Conservation (phyloP, 2,329 filamentous ascomycete genomes). For the Aspergillus sp. region DNA sequence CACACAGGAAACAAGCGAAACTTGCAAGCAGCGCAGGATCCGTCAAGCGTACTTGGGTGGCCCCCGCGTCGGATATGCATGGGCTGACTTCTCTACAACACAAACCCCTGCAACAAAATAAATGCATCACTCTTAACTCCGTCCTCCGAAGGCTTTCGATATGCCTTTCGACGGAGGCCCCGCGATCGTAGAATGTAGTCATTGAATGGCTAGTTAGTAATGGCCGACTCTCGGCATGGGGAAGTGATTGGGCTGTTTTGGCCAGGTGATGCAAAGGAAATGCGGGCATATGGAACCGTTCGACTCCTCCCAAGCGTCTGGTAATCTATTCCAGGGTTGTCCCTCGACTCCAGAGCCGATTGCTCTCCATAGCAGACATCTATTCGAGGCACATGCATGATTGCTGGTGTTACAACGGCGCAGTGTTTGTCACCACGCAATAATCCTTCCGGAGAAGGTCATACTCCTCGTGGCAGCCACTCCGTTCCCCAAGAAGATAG, state of each 20-base stretch:
- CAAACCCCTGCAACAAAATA: neutral
- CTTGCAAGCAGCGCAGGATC: conserved; percentile 14
- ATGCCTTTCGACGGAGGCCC: no score
- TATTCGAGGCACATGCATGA: neutral
- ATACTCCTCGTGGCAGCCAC: neutral
- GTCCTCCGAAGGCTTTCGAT: neutral
- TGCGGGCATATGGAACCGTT: conserved; percentile 6
- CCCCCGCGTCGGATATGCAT: conserved; percentile 1
- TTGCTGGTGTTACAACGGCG: neutral
- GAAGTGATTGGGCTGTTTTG: neutral
- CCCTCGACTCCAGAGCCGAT: neutral
- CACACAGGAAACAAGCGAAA: conserved; percentile 1
- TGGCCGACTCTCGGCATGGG: neutral
- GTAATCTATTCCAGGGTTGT: conserved; percentile 4
- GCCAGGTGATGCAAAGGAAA: conserved; percentile 4
- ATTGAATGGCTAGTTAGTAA: neutral
- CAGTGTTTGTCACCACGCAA: neutral
- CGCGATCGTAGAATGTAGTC: no score
- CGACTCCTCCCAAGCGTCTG: neutral
- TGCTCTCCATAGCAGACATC: neutral
- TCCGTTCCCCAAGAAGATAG: conserved; percentile 1
- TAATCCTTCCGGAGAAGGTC: neutral
- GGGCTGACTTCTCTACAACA: neutral
- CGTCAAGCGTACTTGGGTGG: conserved; percentile 9
- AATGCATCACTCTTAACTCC: neutral